Percentiles rank a stretch among this genome's conserved stretches.
phyloP scores from a whole-genome alignment of 2,329 filamentous ascomycete genomes.

The Ophiostoma sp. region DNA sequence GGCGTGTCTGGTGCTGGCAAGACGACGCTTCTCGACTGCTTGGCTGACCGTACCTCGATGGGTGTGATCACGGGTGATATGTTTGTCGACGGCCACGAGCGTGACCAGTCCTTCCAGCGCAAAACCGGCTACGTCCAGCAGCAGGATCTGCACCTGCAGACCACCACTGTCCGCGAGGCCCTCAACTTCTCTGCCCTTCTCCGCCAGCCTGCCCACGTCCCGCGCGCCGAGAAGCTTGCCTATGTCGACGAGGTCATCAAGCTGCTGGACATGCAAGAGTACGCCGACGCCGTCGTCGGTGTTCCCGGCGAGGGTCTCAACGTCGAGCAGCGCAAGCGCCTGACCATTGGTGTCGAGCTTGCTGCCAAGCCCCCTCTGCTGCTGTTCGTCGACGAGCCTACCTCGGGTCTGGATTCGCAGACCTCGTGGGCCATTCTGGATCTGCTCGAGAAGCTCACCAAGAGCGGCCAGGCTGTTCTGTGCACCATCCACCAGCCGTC shows the following conservation, averaged over 20 bases:
- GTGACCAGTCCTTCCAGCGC: constrained; percentile 79
- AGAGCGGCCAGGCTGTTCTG: constrained; percentile 86
- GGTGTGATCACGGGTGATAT: constrained; percentile 85
- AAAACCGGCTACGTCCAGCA: constrained; percentile 91
- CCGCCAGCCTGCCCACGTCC: constrained; percentile 70
- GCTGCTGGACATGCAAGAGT: constrained; percentile 82
- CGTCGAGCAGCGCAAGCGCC: constrained; percentile 64
- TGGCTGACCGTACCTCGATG: constrained; percentile 82
- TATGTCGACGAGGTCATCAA: constrained; percentile 92
- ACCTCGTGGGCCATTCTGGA: constrained; percentile 90
- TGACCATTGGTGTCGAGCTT: constrained; percentile 78
- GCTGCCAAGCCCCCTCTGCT: constrained; percentile 85
- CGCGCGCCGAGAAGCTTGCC: constrained; percentile 71
- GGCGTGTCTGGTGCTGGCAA: constrained; percentile 88
- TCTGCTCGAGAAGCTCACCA: constrained; percentile 81
- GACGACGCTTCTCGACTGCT: constrained; percentile 79
- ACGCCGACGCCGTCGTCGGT: constrained; percentile 85
- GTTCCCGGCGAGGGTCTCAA: constrained; percentile 82
- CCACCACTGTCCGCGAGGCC: constrained; percentile 81
- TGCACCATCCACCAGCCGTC: constrained; percentile 98
- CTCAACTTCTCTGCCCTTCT: constrained; percentile 80
- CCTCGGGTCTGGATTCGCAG: constrained; percentile 87
- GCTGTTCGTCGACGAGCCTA: constrained; percentile 91
- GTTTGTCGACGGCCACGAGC: constrained; percentile 59
- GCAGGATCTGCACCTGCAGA: constrained; percentile 84